A percentile compares a stretch with the other conserved stretches of the same genome.
phyloP scores from a whole-genome alignment of 306 rosid species.

The Sicyos baderoa region DNA sequence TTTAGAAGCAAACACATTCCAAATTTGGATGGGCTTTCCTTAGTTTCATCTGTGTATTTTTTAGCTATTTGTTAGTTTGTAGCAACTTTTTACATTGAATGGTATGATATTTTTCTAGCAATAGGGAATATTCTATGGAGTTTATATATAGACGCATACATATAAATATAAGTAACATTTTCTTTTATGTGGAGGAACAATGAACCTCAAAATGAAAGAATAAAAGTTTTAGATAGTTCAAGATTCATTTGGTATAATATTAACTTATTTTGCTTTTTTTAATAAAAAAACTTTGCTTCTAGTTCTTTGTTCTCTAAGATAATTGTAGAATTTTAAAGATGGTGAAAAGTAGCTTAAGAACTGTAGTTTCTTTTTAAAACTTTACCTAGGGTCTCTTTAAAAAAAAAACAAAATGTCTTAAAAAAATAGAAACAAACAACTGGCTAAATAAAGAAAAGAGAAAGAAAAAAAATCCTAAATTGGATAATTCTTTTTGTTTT shows the following conservation, averaged over 20 bases:
- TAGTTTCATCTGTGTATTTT: constrained; percentile 12
- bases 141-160: constrained; percentile 11
- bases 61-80: constrained; percentile 12
- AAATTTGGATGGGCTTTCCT: constrained; percentile 13
- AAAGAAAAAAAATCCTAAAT: not conserved
- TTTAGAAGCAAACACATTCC: not conserved
- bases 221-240: not conserved
- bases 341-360: not conserved
- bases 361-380: not conserved
- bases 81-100: not conserved
- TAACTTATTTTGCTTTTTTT: too few relatives aligned
- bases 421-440: too few relatives aligned
- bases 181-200: not conserved
- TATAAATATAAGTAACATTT: not conserved
- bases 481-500: not conserved
- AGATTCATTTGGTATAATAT: too few relatives aligned
- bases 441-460: not conserved
- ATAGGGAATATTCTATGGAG: constrained; percentile 15
- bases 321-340: too few relatives aligned
- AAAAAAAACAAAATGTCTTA: too few relatives aligned
- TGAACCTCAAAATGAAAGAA: not conserved
- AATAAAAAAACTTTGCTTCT: too few relatives aligned
- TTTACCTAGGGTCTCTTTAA: not conserved
- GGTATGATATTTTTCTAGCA: not conserved
- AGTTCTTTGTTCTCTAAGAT: not conserved